phyloP scores from a whole-genome alignment of 2,329 filamentous ascomycete genomes.

The Stemphylium vesicarium region DNA sequence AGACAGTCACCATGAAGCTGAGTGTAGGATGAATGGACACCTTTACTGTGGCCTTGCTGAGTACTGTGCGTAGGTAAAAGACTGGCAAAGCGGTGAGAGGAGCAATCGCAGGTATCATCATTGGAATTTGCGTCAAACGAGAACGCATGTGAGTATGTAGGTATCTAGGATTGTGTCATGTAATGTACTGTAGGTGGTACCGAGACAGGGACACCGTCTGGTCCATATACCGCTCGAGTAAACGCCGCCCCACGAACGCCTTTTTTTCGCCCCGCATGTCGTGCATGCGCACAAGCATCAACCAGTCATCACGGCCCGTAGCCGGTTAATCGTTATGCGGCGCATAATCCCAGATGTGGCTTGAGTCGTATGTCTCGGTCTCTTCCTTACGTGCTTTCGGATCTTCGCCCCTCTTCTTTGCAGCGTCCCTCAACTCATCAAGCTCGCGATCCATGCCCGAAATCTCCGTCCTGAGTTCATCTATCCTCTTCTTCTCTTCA shows the following conservation, averaged over 20 bases:
- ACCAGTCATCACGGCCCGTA: neutral
- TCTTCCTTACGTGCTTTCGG: conserved; percentile 39
- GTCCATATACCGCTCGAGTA: neutral
- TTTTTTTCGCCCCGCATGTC: neutral
- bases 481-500: conserved; percentile 28
- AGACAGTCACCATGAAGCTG: neutral
- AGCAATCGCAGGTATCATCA: neutral
- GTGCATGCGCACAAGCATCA: neutral
- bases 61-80: too few relatives aligned
- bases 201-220: neutral
- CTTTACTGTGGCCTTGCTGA: neutral
- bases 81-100: neutral
- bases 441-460: conserved; percentile 36
- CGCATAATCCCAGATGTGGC: conserved; percentile 47
- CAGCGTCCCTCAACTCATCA: conserved; percentile 36
- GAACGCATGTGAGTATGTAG: neutral
- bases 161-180: neutral
- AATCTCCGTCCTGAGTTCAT: conserved; percentile 30
- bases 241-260: conserved; percentile 23
- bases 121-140: neutral
- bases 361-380: conserved; percentile 43
- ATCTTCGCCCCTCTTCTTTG: conserved; percentile 44
- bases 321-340: conserved; percentile 27
- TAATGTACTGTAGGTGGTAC: neutral
- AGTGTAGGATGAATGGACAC: neutral